Evolutionary conservation across 345 rosid genomes (phyloP).

Genomic region (Euphorbia peplus): DNA sequence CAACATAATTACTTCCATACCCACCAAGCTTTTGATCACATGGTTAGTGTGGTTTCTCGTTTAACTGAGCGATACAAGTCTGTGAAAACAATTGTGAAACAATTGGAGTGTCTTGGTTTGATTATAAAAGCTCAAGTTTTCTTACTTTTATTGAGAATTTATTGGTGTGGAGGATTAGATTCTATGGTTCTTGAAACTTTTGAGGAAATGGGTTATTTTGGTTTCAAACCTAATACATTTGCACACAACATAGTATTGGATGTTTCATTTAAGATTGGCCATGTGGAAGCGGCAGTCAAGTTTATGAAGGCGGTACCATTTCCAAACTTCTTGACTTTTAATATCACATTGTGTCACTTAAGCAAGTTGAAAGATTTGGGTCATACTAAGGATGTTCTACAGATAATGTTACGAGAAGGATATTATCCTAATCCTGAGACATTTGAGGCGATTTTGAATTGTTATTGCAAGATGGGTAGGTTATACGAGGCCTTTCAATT

Average conservation of each 20-base stretch:
- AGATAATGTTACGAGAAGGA: constrained; percentile 49
- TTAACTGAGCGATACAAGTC: constrained; percentile 28
- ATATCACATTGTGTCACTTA: constrained; percentile 53
- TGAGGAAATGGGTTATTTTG: constrained; percentile 42
- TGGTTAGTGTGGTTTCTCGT: constrained; percentile 46
- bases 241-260: constrained; percentile 64
- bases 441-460: constrained; percentile 50
- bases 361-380: constrained; percentile 42
- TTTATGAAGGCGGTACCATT: constrained; percentile 36
- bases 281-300: constrained; percentile 35
- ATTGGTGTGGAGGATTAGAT: constrained; percentile 60
- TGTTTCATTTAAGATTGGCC: constrained; percentile 43
- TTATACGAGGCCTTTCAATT: constrained; percentile 45
- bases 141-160: constrained; percentile 57
- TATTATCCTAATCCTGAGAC: constrained; percentile 55
- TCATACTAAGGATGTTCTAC: constrained; percentile 36
- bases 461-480: constrained; percentile 43
- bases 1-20: constrained; percentile 50
- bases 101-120: constrained; percentile 42
- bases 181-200: constrained; percentile 51
- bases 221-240: constrained; percentile 55
- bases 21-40: constrained; percentile 40
- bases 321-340: constrained; percentile 60
- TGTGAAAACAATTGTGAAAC: constrained; percentile 39
- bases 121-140: constrained; percentile 45